These are phyloP conservation scores for Schizosaccharomyces cryophilus DNA, from an alignment of 805 yeast species.

Conservation along the genomic window DNA sequence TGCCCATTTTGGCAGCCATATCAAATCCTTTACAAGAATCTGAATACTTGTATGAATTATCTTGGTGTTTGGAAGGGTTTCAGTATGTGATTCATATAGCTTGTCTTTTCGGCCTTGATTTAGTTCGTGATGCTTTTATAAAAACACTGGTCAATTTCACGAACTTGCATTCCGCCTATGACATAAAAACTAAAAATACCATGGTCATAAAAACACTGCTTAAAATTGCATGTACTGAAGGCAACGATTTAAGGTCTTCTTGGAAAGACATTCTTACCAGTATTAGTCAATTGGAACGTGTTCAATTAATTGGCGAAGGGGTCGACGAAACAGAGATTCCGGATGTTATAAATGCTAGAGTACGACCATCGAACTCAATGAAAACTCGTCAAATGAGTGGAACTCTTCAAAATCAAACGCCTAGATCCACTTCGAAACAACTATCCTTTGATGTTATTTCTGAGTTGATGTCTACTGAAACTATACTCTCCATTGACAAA, in stretches of 20 bases:
- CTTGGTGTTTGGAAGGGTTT: constrained; percentile 60
- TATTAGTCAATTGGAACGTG: constrained; percentile 74
- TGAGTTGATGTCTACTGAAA: not conserved
- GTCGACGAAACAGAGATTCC: constrained; percentile 65
- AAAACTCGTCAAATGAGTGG: not conserved
- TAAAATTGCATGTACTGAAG: constrained; percentile 56
- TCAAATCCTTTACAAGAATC: constrained; percentile 83
- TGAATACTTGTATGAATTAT: constrained; percentile 39
- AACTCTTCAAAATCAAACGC: not conserved
- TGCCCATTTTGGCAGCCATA: constrained; percentile 83
- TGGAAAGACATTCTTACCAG: constrained; percentile 70
- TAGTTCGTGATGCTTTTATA: constrained; percentile 71
- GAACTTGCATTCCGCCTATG: constrained; percentile 52
- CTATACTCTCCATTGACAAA: constrained; percentile 35
- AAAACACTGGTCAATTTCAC: constrained; percentile 76
- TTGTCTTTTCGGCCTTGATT: constrained; percentile 55
- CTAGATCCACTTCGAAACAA: constrained; percentile 8
- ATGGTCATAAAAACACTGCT: constrained; percentile 53
- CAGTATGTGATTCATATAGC: constrained; percentile 61
- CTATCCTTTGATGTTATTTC: not conserved
- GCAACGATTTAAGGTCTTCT: constrained; percentile 43
- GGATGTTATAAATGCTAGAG: constrained; percentile 54
- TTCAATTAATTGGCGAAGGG: constrained; percentile 71
- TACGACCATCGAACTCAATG: not conserved
- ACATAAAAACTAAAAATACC: constrained; percentile 54